Base-by-base conservation (phyloP, 805 yeast genomes). In the Metschnikowia aberdeeniae region DNA sequence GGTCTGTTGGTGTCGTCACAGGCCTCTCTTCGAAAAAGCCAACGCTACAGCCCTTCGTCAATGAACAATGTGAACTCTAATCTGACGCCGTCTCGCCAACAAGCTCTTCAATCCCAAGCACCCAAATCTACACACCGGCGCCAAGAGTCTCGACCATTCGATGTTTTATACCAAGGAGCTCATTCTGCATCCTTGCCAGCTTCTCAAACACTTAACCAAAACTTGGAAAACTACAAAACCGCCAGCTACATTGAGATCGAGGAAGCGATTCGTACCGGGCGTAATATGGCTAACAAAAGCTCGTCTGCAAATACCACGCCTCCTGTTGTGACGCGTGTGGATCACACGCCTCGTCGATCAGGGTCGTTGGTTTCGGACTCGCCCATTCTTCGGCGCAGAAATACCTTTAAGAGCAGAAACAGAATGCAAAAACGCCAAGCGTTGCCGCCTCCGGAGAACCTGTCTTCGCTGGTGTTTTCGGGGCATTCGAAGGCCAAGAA, bases 301-400 rank as follows among this genome's bases (percentile, higher is more conserved):
- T 8, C 29, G 12, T 12, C 24, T 7, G 30, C 22, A 22, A 8
- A 11, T 34, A 11, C 44, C 11, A 33, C 36, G 4, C 53, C 51
- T 3, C 49, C 46, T 0, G 53, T 48, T 34, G 53, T 55, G 2
- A 48, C 51, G 34, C 44, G 46, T 3, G 55, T 47, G n/a, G 47
- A 44, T 6, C 20, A 14, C 14, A 14, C 28, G 28, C 52, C 54
- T 20, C 46, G 71, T 27, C 46, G 63, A 29, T 6, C 40, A 0
- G 63, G 63, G 1, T 65, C 70, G 4, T 46, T 67, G 1, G 49
- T 64, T 4, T 68, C 74, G 1, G 45, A 53, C 7, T 36, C 52
- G n/a, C 69, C 70, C 9, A 53, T 68, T 1, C 34, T 69, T 2
- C 51, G 69, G 33, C 59, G 65, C 46, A 51, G 71, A 32, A 61